Evolutionary conservation across 1,284 basidiomycete genomes (phyloP), one percentile per base, ranked within the genome.

Genomic region (Trichosporon coremiiforme): DNA sequence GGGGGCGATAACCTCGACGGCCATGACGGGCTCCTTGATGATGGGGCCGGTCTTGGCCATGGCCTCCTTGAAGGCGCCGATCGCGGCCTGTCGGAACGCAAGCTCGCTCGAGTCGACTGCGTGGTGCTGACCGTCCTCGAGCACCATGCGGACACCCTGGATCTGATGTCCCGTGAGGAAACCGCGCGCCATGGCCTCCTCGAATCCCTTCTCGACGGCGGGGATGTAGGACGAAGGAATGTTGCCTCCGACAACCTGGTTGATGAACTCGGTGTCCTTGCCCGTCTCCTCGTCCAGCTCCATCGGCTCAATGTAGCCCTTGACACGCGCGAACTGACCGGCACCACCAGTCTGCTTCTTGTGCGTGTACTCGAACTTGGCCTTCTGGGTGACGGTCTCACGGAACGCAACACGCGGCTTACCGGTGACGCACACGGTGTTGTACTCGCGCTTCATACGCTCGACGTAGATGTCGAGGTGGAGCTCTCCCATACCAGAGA

Each of bases 391-490:
- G 81, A 98, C 90, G 0, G 95, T 95, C 85, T 99, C 97, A 65
- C 95, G 90, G 88, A 96, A 99, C 1, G 96, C 95, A 62, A 99
- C 97, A 29, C 92, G 91, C 12, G 97, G 97, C 84, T 96, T 96
- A 71, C 97, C 96, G 1, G 96, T 98, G 10, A 90, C 88, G 80
- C 95, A 98, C 41, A 93, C 90, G 31, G 96, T 93, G 73, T 93
- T 93, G 86, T 99, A 99, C 85, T 99, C 97, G 71, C 97, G 91
- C 76, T 90, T 91, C 95, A 99, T 98, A 60, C 97, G 92, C 84
- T 99, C 97, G 72, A 98, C 96, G 85, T 99, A 99, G 79, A 99
- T 98, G 81, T 99, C 97, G 31, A 99, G 88, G 81, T 99, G 97
- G 10, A 99, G 88, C 84, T 99, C 97, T 35, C 96, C 97, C 97